phyloP scores from a whole-genome alignment of 2,329 filamentous ascomycete species.

The Periconia sp. region DNA sequence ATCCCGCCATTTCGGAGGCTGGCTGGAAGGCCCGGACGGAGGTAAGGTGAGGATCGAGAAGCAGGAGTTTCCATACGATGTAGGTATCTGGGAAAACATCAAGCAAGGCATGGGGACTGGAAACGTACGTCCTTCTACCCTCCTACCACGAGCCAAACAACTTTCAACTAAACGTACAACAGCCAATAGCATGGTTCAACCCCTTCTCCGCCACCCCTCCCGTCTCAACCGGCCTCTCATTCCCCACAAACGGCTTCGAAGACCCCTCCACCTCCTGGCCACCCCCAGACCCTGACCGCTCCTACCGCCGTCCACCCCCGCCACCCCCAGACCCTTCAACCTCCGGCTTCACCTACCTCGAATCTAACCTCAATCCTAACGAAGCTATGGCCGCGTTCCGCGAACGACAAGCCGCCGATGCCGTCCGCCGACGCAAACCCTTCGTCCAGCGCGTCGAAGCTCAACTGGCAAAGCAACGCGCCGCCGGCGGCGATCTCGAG shows the following conservation, averaged over 20 bases:
- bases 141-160: not conserved
- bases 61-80: constrained; percentile 82
- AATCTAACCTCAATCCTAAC: constrained; percentile 43
- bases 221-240: constrained; percentile 61
- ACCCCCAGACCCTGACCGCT: constrained; percentile 58
- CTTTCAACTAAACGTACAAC: not conserved
- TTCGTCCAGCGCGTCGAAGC: constrained; percentile 51
- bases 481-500: constrained; percentile 21
- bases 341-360: constrained; percentile 42
- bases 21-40: constrained; percentile 62
- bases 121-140: constrained; percentile 50
- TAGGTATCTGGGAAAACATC: constrained; percentile 77
- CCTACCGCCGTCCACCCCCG: constrained; percentile 19
- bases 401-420: constrained; percentile 59
- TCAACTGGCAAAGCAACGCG: constrained; percentile 7
- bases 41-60: constrained; percentile 60
- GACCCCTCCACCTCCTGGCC: constrained; percentile 50
- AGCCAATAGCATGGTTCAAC: constrained; percentile 69
- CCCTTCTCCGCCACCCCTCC: constrained; percentile 65
- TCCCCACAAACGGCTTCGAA: constrained; percentile 81
- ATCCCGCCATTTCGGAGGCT: constrained; percentile 60
- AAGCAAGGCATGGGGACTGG: constrained; percentile 74
- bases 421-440: constrained; percentile 48
- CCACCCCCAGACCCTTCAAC: no score
- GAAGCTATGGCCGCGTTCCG: constrained; percentile 61